Evolutionary conservation across 2,329 filamentous ascomycete genomes (phyloP), one percentile per base, ranked within the genome.

Genomic region (Cladosporium sp.): DNA sequence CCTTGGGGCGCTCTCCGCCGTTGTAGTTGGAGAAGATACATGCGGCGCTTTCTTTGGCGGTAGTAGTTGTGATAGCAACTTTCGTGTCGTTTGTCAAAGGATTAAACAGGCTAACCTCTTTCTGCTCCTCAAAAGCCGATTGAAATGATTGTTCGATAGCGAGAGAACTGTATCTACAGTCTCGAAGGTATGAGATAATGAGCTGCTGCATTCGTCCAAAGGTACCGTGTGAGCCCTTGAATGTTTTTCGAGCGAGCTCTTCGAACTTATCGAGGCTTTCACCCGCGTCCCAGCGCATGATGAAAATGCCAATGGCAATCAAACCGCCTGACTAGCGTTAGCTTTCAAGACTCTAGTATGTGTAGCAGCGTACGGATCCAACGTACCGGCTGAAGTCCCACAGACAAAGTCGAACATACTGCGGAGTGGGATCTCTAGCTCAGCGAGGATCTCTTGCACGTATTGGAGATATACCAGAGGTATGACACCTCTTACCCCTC

Each of bases 11-110:
- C 6, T 40, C 37, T 19, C 54, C 48, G 12, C 59, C 54, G 41
- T 66, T 66, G 20, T 67, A 66, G 44, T 66, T 66, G 1, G 63
- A 54, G 24, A 67, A 59, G n/a, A 67, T 37, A 53, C 52, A 61
- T 12, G 56, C 52, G 2, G 52, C 17, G 9, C 54, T 51, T 13
- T 59, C 47, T n/a, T 53, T 47, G 6, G 58, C 58, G 4, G 56
- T 55, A 3, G 58, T 64, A 7, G 63, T 63, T 4, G 61, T 65
- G 9, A 67, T 59, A 6, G 60, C 60, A 3, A 66, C 59, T 47
- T 65, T 65, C 1, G 58, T 63, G 15, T 61, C 53, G 24, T 56
- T 55, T 5, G 22, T 44, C 1, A 65, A 41, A 38, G 43, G 43
- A 40, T 65, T 63, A 39, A 68, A 68, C 54, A 66, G 60, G 38